Base-by-base conservation (phyloP, 768 basidiomycete species). In the Lentinula detonsa region DNA sequence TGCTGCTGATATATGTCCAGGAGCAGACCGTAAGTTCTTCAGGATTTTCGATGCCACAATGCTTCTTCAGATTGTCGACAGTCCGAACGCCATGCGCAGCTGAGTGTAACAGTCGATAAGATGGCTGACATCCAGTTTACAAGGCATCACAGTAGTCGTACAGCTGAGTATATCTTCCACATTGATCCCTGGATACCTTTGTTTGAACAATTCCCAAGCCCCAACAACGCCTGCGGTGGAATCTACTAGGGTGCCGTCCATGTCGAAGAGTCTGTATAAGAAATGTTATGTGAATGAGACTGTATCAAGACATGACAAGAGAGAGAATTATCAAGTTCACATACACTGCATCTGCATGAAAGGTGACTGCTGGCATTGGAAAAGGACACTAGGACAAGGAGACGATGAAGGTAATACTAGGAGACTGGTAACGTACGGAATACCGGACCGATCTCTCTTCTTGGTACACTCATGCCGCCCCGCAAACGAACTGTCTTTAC, bases 31-130 rank as follows among this genome's bases (percentile, higher is more conserved):
- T 80, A 7, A 93, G 82, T 64, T 86, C 78, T n/a, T 81, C 79
- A 6, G 83, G 80, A 67, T 89, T 86, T 16, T 79, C 76, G 62
- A 94, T 78, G 1, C 84, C 81, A 68, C 91, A 93, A 73, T 86
- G 83, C 48, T 75, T 85, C 67, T 74, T 79, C 60, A 95, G 79
- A 72, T 92, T 93, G 66, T 95, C 94, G 6, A 85, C 79, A 0
- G 91, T 93, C 61, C 94, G 84, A 48, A 94, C 83, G 34, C 93
- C 93, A 71, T 95, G 93, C 18, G 90, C 79, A 57, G 83, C 88
- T 90, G 16, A 2, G 4, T 28, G 33, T 33, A 15, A 45, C 21
- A 15, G 23, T 46, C 57, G 63, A 61, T 56, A n/a, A 48, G 34
- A 40, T 21, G 39, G 9, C 8, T 21, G 9, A 11, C 8, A 64